Evolutionary conservation across 2,329 filamentous ascomycete species (phyloP).

Genomic region (Colletotrichum musae): DNA sequence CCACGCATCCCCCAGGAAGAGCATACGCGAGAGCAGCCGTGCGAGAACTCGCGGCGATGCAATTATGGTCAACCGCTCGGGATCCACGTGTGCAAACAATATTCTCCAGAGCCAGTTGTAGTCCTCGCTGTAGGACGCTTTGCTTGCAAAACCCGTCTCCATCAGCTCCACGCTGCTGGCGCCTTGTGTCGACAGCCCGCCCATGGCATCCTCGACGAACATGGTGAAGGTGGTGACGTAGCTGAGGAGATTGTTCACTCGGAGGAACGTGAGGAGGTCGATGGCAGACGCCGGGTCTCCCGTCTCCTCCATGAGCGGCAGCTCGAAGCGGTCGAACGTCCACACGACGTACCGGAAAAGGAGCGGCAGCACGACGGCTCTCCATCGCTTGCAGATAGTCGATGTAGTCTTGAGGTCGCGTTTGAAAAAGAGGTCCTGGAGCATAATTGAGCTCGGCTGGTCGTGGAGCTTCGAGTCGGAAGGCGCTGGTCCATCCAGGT

Average conservation of each 20-base stretch:
- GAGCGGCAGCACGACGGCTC: constrained; percentile 63
- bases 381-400: constrained; percentile 67
- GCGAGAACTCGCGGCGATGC: constrained; percentile 76
- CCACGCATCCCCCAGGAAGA: constrained; percentile 73
- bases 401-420: constrained; percentile 70
- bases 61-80: constrained; percentile 67
- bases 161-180: constrained; percentile 32
- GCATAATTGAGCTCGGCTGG: constrained; percentile 58
- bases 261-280: constrained; percentile 57
- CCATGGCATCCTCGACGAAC: constrained; percentile 48
- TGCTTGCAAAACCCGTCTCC: constrained; percentile 30
- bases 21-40: constrained; percentile 68
- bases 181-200: constrained; percentile 12
- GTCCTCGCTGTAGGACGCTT: constrained; percentile 42
- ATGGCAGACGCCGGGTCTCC: constrained; percentile 46
- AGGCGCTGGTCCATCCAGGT: constrained; percentile 64
- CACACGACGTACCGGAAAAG: constrained; percentile 72
- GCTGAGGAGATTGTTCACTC: constrained; percentile 52
- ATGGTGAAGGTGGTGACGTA: constrained; percentile 60
- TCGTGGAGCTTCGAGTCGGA: constrained; percentile 64
- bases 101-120: constrained; percentile 68
- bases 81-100: constrained; percentile 68
- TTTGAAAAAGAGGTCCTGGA: constrained; percentile 53
- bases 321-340: constrained; percentile 52
- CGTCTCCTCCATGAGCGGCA: constrained; percentile 44